Base-by-base conservation (phyloP, 139 green algal species). In the Chlorella sp. region DNA sequence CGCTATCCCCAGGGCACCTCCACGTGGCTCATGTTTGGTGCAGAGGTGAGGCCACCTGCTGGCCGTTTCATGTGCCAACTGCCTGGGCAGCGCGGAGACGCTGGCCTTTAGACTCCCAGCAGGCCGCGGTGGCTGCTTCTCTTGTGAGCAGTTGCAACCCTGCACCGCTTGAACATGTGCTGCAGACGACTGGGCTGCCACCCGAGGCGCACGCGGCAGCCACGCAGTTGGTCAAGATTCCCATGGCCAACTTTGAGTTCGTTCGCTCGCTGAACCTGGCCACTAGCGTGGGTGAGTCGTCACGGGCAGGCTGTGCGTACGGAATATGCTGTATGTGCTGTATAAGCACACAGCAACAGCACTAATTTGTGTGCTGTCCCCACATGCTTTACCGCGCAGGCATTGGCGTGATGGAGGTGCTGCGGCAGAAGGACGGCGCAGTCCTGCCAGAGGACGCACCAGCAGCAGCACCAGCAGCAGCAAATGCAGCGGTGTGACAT, bases 231-330 rank as follows among this genome's bases (percentile, higher is more conserved):
- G 91, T 96, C 19, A 95, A 95, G 56, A 98, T 99, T 17, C 95
- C 96, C 19, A 98, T 99, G 64, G 46, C 85, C 8, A 90, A 97
- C 79, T 91, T 82, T 24, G 13, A 60, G 20, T 92, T 97, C 80
- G 96, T 99, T 24, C 88, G 96, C 16, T 95, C 88, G 20, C 84
- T 99, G 3, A 99, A 99, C 78, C 88, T 99, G 48, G 92, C 95
- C 1, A 88, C 81, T 88, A 95, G 24, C 93, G 88, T 67, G 91
- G 88, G 76, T 92, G 94, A 54, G 76, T 30, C 3, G 13, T 19
- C n/a, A n/a, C n/a, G n/a, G n/a, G n/a, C n/a, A n/a, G n/a, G n/a
- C n/a, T n/a, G n/a, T n/a, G n/a, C n/a, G n/a, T n/a, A n/a, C n/a
- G n/a, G n/a, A n/a, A n/a, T n/a, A n/a, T n/a, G n/a, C n/a, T n/a